These are phyloP conservation scores for Ambrosia trifida DNA, from an alignment of 129 eudicot genomes.

Conservation along the genomic window DNA sequence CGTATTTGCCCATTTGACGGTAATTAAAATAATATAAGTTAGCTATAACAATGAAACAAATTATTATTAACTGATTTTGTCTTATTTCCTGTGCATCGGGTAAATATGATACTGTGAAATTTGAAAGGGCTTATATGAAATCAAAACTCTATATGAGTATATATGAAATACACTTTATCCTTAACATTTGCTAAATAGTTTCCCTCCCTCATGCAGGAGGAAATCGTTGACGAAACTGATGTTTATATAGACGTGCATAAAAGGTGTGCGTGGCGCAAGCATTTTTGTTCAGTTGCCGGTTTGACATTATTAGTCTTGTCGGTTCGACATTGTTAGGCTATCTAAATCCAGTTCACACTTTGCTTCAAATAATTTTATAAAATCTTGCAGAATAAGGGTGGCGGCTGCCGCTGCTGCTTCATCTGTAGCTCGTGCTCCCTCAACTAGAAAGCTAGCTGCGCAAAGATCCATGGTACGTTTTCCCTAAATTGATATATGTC, in stretches of 20 bases:
- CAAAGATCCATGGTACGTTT: slow-evolving; percentile 60
- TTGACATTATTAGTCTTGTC: background rate
- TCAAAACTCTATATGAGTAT: background rate
- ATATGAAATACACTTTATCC: background rate
- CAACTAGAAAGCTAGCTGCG: slow-evolving; percentile 57
- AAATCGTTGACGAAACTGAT: slow-evolving; percentile 97
- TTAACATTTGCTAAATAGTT: slow-evolving; percentile 6
- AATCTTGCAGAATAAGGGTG: slow-evolving; percentile 78
- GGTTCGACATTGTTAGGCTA: background rate
- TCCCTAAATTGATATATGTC: background rate
- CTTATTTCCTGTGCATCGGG: background rate
- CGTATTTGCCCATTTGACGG: background rate
- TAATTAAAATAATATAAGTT: background rate
- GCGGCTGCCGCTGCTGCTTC: slow-evolving; percentile 96
- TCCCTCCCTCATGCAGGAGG: slow-evolving; percentile 64
- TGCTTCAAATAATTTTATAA: background rate
- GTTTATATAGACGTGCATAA: slow-evolving; percentile 92
- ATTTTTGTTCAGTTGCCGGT: background rate
- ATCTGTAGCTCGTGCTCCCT: slow-evolving; percentile 79
- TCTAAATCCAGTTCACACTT: background rate
- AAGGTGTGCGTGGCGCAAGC: slow-evolving; percentile 50
- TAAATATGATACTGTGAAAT: background rate
- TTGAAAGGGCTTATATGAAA: background rate
- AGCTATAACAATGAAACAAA: background rate
- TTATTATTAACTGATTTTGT: background rate